phyloP scores from a whole-genome alignment of 495 filamentous ascomycete genomes.

The Extremus antarcticus region DNA sequence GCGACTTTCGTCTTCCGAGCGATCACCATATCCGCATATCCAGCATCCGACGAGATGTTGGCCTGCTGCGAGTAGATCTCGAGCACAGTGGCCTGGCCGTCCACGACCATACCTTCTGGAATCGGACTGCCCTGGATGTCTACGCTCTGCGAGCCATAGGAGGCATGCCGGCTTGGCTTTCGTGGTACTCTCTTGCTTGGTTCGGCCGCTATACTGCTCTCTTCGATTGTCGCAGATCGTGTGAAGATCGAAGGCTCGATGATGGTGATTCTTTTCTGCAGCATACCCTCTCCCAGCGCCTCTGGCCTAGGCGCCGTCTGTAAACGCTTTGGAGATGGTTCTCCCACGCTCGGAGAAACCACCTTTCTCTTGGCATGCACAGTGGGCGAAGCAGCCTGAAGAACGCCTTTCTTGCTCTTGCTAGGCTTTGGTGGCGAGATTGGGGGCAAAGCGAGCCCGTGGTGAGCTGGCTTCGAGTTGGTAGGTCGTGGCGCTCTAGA shows the following conservation, averaged over 20 bases:
- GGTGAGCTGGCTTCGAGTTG: neutral
- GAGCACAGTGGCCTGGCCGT: slow-evolving; percentile 6
- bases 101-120: slow-evolving; percentile 11
- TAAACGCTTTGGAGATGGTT: neutral
- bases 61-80: slow-evolving; percentile 18
- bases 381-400: no score
- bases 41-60: slow-evolving; percentile 3
- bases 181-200: neutral
- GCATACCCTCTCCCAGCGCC: no score
- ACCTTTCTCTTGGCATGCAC: neutral
- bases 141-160: slow-evolving; percentile 11
- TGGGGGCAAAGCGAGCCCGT: neutral
- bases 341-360: neutral
- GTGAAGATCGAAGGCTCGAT: no score
- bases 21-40: neutral
- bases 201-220: neutral
- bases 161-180: slow-evolving; percentile 8
- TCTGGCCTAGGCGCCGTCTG: no score
- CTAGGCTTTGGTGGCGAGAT: no score
- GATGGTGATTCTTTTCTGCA: no score
- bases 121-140: slow-evolving; percentile 17
- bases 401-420: no score
- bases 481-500: neutral
- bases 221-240: no score
- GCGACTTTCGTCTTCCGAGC: neutral